These are phyloP conservation scores for Phragmites australis DNA, from an alignment of 176 grass and related monocot species.

Conservation along the genomic window DNA sequence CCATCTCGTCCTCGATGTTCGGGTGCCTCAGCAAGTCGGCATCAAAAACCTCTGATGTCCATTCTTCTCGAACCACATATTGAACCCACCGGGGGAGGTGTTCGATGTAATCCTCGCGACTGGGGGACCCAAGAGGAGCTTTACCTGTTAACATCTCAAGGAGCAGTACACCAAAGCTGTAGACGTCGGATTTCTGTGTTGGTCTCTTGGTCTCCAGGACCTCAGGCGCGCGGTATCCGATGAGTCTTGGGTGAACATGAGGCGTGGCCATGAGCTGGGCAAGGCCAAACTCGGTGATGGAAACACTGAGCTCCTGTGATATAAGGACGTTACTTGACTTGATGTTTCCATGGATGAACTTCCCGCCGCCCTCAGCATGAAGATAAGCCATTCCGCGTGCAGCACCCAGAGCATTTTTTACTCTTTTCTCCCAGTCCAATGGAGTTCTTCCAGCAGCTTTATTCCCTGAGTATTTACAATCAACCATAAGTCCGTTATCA, in stretches of 20 bases:
- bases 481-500: not conserved
- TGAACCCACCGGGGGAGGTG: conserved; percentile 91
- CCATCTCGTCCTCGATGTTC: conserved; percentile 92
- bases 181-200: conserved; percentile 83
- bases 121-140: conserved; percentile 57
- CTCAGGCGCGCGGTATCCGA: conserved; percentile 84
- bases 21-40: conserved; percentile 70
- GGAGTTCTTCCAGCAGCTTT: conserved; percentile 60
- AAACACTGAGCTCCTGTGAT: conserved; percentile 48
- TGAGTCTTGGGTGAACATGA: conserved; percentile 38
- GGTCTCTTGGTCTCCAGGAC: conserved; percentile 61
- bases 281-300: conserved; percentile 63
- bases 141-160: conserved; percentile 89
- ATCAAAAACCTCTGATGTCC: conserved; percentile 97
- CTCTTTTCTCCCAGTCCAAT: conserved; percentile 80
- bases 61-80: conserved; percentile 91
- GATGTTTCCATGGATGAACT: conserved; percentile 79
- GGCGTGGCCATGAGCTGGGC: conserved; percentile 63
- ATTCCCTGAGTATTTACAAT: conserved; percentile 48
- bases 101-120: conserved; percentile 58
- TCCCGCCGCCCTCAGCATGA: conserved; percentile 47
- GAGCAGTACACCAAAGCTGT: conserved; percentile 91
- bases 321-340: conserved; percentile 88
- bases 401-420: conserved; percentile 62
- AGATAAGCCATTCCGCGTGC: conserved; percentile 70